Conservation (phyloP, 2,329 filamentous ascomycete genomes). For the Lomentospora prolificans region DNA sequence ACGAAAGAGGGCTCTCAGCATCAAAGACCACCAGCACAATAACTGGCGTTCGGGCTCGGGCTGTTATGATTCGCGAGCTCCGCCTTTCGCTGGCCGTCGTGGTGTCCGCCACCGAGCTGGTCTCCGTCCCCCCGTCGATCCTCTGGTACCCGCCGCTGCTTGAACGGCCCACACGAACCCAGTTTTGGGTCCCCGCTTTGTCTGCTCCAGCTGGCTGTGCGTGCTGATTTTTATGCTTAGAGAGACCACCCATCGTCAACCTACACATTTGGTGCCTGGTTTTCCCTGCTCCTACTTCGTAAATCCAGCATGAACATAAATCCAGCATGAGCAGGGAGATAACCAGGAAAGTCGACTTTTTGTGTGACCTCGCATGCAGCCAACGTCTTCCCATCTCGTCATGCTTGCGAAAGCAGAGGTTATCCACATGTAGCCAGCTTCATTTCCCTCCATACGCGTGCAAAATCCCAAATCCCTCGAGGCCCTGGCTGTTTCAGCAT, state of each 20-base stretch:
- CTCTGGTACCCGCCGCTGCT: background rate
- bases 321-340: background rate
- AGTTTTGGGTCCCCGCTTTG: background rate
- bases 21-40: too few relatives aligned
- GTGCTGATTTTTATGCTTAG: background rate
- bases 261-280: too few relatives aligned
- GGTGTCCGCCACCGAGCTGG: too few relatives aligned
- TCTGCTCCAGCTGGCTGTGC: background rate
- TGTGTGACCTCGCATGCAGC: background rate
- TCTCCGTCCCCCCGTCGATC: background rate
- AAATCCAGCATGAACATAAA: too few relatives aligned
- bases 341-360: background rate
- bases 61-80: too few relatives aligned
- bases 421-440: too few relatives aligned
- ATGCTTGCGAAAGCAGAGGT: background rate
- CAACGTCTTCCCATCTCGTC: too few relatives aligned
- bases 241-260: background rate
- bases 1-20: too few relatives aligned
- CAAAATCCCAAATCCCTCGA: background rate
- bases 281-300: too few relatives aligned
- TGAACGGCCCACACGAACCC: background rate
- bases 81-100: too few relatives aligned
- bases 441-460: background rate
- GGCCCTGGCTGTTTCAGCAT: constrained; percentile 1
- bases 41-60: too few relatives aligned